Conservation (phyloP, 768 basidiomycete genomes). For the Asterophora lycoperdoides region DNA sequence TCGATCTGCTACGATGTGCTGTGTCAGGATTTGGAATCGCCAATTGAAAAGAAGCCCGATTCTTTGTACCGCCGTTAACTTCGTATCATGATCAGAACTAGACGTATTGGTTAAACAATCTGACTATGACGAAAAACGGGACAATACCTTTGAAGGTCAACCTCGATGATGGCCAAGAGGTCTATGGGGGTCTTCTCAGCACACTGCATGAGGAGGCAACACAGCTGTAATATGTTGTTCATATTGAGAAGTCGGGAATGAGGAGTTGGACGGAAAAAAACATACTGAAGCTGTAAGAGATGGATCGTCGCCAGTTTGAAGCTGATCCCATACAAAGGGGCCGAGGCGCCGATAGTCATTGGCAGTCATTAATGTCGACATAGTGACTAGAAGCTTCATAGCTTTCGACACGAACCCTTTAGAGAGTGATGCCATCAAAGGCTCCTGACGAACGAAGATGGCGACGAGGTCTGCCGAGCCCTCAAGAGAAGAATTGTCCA, state of each 20-base stretch:
- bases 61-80: constrained; percentile 50
- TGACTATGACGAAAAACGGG: not conserved
- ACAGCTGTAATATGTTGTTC: constrained; percentile 35
- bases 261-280: constrained; percentile 2
- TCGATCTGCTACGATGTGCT: constrained; percentile 57
- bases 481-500: constrained; percentile 8
- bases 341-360: constrained; percentile 51
- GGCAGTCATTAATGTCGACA: constrained; percentile 48
- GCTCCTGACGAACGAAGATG: constrained; percentile 32
- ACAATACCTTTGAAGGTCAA: constrained; percentile 51
- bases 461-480: constrained; percentile 29
- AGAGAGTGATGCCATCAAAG: constrained; percentile 39
- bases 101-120: not conserved
- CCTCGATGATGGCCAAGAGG: constrained; percentile 46
- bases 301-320: constrained; percentile 40
- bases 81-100: constrained; percentile 47
- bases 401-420: constrained; percentile 44
- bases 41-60: constrained; percentile 57
- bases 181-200: constrained; percentile 56
- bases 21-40: constrained; percentile 66
- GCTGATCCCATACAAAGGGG: constrained; percentile 54
- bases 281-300: constrained; percentile 49
- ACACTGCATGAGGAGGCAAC: constrained; percentile 69
- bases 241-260: not conserved
- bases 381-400: constrained; percentile 58